Base-by-base conservation (phyloP, 148 eudicot species). In the Vaccinium macrocarpon region DNA sequence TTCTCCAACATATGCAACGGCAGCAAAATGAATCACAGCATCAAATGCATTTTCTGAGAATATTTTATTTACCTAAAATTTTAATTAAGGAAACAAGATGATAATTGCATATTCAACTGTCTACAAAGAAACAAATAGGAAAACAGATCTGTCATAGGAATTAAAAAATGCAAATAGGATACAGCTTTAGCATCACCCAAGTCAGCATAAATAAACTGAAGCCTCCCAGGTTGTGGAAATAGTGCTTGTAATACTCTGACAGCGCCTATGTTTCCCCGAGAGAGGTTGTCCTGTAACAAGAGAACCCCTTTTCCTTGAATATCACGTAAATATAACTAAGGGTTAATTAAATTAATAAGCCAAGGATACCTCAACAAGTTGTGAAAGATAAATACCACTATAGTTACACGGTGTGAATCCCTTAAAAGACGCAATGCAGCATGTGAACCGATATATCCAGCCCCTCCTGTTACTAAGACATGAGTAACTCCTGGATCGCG, bases 1-100 rank as follows among this genome's bases (percentile, higher is more conserved):
- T 89, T 96, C 98, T 66, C 98, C 98, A 88, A 96, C 98, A 90
- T 96, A 96, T 57, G 98, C 98, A 82, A 96, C 98, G 21, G 98
- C 98, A 46, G 98, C 98, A 87, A 94, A 96, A 90, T 96, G 98
- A 84, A 96, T 94, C 79, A 96, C 98, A 42, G 98, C 98, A 84
- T 96, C 98, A 85, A 96, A 93, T 68, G 98, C 96, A 88, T 96
- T 96, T 81, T 94, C 92, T 8, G 95, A 89, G 76, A 96, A 96
- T 38, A 96, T 91, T 88, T 88, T 94, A 81, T 90, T 87, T 50
- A 95, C 97, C 98, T 23, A 10, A 48, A 18, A 18, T 18, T 13
- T 56, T 16, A 10, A 12, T 46, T 53, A 52, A 79, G 56, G 42
- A 59, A 32, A 32, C 62, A 79, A 52, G 42, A 48, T 14, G 48